Percentiles rank a stretch among this genome's conserved stretches.
Conservation (phyloP, 2,329 filamentous ascomycete species). For the Gaeumannomyces sp. region DNA sequence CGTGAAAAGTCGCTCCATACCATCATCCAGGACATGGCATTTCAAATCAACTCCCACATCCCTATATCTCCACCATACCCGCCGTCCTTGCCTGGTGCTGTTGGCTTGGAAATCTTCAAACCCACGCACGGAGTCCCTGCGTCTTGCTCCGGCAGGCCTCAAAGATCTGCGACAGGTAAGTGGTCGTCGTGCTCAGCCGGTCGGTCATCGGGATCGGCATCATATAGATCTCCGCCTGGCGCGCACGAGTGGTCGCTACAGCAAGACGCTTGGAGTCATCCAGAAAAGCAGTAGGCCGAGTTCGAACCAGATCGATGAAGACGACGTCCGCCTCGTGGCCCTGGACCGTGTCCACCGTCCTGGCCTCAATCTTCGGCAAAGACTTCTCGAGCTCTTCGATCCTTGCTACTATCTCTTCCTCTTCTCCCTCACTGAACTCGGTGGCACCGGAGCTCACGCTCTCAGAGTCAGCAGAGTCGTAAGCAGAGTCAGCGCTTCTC, state of each 20-base stretch:
- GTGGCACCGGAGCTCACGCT: neutral
- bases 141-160: neutral
- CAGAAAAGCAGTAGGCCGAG: slow-evolving; percentile 32
- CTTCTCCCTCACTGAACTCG: neutral
- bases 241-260: slow-evolving; percentile 38
- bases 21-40: neutral
- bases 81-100: neutral
- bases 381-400: slow-evolving; percentile 12
- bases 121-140: neutral
- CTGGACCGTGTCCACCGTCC: slow-evolving; percentile 40
- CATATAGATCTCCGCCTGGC: slow-evolving; percentile 38
- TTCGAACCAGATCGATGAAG: slow-evolving; percentile 40
- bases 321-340: slow-evolving; percentile 43
- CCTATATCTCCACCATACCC: neutral
- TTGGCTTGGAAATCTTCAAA: neutral
- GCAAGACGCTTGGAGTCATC: slow-evolving; percentile 38
- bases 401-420: neutral
- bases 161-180: neutral
- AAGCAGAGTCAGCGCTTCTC: neutral
- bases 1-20: too few species aligned
- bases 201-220: slow-evolving; percentile 33
- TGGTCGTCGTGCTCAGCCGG: neutral
- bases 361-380: slow-evolving; percentile 25
- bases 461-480: too few species aligned
- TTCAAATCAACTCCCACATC: neutral